Evolutionary conservation across 2,329 filamentous ascomycete species (phyloP), one percentile per base, ranked within the genome.

Genomic region (Trichoderma arundinaceum): DNA sequence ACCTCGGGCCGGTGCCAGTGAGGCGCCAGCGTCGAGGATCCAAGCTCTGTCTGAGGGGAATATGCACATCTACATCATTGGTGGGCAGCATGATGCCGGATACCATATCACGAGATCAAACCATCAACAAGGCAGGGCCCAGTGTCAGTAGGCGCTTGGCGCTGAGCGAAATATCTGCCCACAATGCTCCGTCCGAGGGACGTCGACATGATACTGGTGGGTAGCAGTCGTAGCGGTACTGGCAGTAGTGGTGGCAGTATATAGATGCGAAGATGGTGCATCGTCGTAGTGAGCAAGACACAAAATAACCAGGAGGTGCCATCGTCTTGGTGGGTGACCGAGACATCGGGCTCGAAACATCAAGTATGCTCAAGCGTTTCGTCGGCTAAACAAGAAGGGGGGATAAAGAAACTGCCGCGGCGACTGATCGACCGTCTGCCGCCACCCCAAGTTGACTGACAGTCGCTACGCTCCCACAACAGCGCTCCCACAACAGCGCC

Each of bases 131-230:
- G 52, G 41, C 51, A 64, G 61, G 52, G 52, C 41, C 51, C 61
- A 35, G 51, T 57, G 41, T 58, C 63, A 60, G 63, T 60, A 65
- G 53, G 54, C 63, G 63, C 63, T 65, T 66, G 64, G 64, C 57
- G 57, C 57, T 46, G 64, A 66, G 48, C 53, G 49, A 48, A 54
- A 66, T 61, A 63, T 54, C 59, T 54, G 49, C 59, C 49, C 59
- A 54, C 41, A 46, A 43, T 52, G 43, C 44, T 38, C 56, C 35
- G 58, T 61, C 28, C 48, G 39, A 52, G 39, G 49, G 22, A 63
- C 49, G 15, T 19, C 38, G 38, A 19, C 38, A 44, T 33, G 58
- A 19, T 49, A 46, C 58, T 32, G 48, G 46, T 52, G 46, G 48
- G 58, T 61, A 61, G 58, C 48, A 61, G 49, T 53, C 38, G 48